These are phyloP conservation scores for Hypocrella siamensis DNA, from an alignment of 2,329 filamentous ascomycete species.

Conservation along the genomic window DNA sequence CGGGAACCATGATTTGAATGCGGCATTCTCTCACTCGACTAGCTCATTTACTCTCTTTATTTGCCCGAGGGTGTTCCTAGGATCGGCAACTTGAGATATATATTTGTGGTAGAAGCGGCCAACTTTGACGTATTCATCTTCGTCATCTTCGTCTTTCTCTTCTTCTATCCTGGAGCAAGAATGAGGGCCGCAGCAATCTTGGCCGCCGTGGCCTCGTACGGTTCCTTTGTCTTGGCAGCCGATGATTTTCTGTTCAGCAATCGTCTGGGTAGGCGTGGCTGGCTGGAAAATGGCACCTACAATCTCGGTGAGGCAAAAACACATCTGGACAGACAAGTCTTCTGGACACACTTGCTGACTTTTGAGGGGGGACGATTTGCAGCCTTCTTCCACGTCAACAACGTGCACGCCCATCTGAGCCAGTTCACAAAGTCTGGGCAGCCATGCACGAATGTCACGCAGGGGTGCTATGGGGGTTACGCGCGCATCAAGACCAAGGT, in stretches of 20 bases:
- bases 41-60: too few relatives aligned
- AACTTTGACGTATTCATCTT: too few relatives aligned
- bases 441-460: conserved; percentile 39
- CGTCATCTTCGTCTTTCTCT: too few relatives aligned
- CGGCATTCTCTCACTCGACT: too few relatives aligned
- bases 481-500: conserved; percentile 46
- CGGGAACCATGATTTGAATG: too few relatives aligned
- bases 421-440: conserved; percentile 44
- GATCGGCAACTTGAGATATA: too few relatives aligned
- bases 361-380: background rate
- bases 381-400: conserved; percentile 55
- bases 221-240: conserved; percentile 2
- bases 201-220: conserved; percentile 2
- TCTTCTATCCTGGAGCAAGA: too few relatives aligned
- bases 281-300: conserved; percentile 4
- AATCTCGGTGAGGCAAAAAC: conserved; percentile 2
- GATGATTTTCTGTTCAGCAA: conserved; percentile 4
- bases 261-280: conserved; percentile 3
- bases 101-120: too few relatives aligned
- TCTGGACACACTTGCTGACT: background rate
- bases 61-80: too few relatives aligned
- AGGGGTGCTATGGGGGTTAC: conserved; percentile 49
- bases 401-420: conserved; percentile 52
- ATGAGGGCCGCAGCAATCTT: conserved; percentile 2
- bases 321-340: background rate